phyloP scores from a whole-genome alignment of 2,329 filamentous ascomycete species.

The Sarocladium strictum region DNA sequence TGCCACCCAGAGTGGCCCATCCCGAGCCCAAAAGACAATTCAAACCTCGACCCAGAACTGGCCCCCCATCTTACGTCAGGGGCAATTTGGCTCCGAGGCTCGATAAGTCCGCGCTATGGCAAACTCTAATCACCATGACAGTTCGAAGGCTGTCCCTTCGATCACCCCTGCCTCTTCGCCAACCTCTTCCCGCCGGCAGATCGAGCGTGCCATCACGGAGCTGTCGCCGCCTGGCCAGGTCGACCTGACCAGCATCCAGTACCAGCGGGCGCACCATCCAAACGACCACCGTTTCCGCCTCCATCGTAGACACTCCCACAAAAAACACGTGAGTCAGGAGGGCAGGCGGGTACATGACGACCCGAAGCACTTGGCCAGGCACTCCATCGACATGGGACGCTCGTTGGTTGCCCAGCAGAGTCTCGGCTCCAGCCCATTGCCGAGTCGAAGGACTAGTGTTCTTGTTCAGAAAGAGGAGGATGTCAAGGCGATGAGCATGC shows the following conservation, averaged over 20 bases:
- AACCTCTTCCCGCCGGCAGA: constrained; percentile 36
- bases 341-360: constrained; percentile 12
- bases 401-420: neutral
- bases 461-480: constrained; percentile 17
- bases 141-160: constrained; percentile 17
- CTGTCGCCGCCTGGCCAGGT: constrained; percentile 41
- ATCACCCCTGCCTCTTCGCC: constrained; percentile 12
- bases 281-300: constrained; percentile 20
- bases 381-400: constrained; percentile 2
- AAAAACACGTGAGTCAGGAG: constrained; percentile 2
- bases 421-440: constrained; percentile 9
- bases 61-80: constrained; percentile 3
- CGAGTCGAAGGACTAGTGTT: constrained; percentile 13
- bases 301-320: neutral
- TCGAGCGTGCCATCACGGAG: constrained; percentile 51
- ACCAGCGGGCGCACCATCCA: constrained; percentile 24
- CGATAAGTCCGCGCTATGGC: neutral
- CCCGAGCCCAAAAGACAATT: neutral
- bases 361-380: neutral
- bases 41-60: neutral
- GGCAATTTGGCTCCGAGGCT: neutral
- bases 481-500: constrained; percentile 16
- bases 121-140: constrained; percentile 13
- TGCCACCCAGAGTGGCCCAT: neutral
- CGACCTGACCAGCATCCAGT: constrained; percentile 20